Evolutionary conservation across 2,329 filamentous ascomycete species (phyloP).

Genomic region (Ophiostoma sp.): DNA sequence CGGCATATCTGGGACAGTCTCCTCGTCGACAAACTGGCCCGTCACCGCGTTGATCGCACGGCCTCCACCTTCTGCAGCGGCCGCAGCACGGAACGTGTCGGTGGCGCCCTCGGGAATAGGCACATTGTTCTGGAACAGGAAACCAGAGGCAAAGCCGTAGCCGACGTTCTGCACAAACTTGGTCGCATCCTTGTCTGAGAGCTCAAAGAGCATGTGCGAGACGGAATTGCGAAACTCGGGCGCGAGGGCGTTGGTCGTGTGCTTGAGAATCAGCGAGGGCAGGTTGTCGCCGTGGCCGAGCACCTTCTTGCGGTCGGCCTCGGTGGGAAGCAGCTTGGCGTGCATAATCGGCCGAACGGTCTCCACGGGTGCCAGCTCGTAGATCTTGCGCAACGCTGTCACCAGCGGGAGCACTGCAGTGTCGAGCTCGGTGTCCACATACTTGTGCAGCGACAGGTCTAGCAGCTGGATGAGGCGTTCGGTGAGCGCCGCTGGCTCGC

Average conservation of each 20-base stretch:
- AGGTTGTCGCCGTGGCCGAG: slow-evolving; percentile 75
- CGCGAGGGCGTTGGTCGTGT: slow-evolving; percentile 72
- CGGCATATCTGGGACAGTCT: slow-evolving; percentile 58
- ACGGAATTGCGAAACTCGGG: slow-evolving; percentile 73
- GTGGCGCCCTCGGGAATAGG: slow-evolving; percentile 63
- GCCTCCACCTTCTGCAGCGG: slow-evolving; percentile 1
- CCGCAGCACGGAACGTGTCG: slow-evolving; percentile 32
- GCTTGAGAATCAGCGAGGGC: slow-evolving; percentile 72
- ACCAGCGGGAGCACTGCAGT: slow-evolving; percentile 68
- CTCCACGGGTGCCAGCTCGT: slow-evolving; percentile 63
- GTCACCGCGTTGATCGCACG: slow-evolving; percentile 76
- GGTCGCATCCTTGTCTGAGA: slow-evolving; percentile 77
- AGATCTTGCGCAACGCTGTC: slow-evolving; percentile 70
- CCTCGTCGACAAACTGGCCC: slow-evolving; percentile 73
- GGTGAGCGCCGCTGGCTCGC: slow-evolving; percentile 59
- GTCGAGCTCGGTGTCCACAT: slow-evolving; percentile 71
- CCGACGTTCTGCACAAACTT: slow-evolving; percentile 89
- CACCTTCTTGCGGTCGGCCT: slow-evolving; percentile 72
- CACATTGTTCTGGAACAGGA: slow-evolving; percentile 81
- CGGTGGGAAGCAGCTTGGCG: slow-evolving; percentile 69
- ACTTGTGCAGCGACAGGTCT: slow-evolving; percentile 62
- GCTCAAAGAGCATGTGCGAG: slow-evolving; percentile 78
- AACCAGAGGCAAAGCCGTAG: slow-evolving; percentile 90
- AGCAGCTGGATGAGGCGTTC: slow-evolving; percentile 70
- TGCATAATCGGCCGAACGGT: slow-evolving; percentile 64